Evolutionary conservation across 2,329 filamentous ascomycete genomes (phyloP).

Genomic region (Nannizziopsis barbatae): DNA sequence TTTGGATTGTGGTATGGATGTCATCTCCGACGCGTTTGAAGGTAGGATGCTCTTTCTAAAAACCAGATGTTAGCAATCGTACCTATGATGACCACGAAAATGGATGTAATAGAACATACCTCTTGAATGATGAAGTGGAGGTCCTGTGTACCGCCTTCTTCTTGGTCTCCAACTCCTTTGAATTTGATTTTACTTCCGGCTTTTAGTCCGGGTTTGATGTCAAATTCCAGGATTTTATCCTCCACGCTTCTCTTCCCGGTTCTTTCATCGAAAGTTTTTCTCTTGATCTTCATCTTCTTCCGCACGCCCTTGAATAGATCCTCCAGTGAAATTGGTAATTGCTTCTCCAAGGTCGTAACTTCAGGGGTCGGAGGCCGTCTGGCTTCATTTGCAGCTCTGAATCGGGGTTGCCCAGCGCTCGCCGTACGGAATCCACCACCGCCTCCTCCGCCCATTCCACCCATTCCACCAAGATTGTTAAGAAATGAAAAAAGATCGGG

Average conservation of each 20-base stretch:
- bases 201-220: constrained; percentile 91
- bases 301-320: constrained; percentile 76
- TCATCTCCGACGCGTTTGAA: constrained; percentile 85
- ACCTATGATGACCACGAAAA: not conserved
- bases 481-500: constrained; percentile 48
- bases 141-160: constrained; percentile 91
- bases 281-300: constrained; percentile 98
- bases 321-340: constrained; percentile 69
- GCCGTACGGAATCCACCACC: constrained; percentile 24
- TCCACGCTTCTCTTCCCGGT: constrained; percentile 73
- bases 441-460: constrained; percentile 26
- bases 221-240: constrained; percentile 85
- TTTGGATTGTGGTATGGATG: constrained; percentile 62
- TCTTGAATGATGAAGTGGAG: constrained; percentile 90
- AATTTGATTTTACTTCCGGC: constrained; percentile 98
- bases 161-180: constrained; percentile 91
- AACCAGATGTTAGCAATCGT: constrained; percentile 2
- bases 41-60: constrained; percentile 72
- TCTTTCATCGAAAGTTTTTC: constrained; percentile 77
- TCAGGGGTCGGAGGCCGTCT: constrained; percentile 54
- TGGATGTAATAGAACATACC: constrained; percentile 45
- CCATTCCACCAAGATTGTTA: constrained; percentile 37
- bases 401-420: constrained; percentile 17
- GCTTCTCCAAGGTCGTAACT: constrained; percentile 79
- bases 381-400: constrained; percentile 9